These are phyloP conservation scores for Serpula lacrymans DNA, from an alignment of 768 basidiomycete genomes.

Conservation along the genomic window DNA sequence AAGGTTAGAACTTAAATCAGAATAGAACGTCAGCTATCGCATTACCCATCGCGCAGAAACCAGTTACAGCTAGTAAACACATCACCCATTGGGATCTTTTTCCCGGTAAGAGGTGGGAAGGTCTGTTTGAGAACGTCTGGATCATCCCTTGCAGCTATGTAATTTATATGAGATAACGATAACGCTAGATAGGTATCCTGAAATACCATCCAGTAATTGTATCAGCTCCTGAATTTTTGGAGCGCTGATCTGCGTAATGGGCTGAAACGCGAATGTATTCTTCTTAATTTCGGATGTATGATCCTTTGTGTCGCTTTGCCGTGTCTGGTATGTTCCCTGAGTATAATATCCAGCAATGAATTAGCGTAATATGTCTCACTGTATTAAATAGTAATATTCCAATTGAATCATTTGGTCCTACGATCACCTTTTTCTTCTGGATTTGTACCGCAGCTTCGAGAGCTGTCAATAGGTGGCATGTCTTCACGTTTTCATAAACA, in stretches of 20 bases:
- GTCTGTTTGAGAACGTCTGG: conserved; percentile 48
- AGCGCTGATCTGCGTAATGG: conserved; percentile 74
- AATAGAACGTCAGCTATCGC: not conserved
- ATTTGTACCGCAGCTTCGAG: conserved; percentile 84
- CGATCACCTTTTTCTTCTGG: conserved; percentile 85
- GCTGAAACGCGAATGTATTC: conserved; percentile 70
- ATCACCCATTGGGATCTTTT: conserved; percentile 75
- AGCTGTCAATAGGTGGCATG: conserved; percentile 74
- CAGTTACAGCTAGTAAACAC: conserved; percentile 90
- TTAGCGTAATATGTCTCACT: conserved; percentile 42
- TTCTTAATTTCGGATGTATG: conserved; percentile 60
- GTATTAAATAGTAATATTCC: conserved; percentile 94
- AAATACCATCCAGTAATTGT: conserved; percentile 68
- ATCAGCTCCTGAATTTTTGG: conserved; percentile 78
- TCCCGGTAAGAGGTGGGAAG: conserved; percentile 63
- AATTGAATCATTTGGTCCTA: conserved; percentile 84
- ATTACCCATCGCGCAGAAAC: conserved; percentile 82
- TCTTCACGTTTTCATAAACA: conserved; percentile 60
- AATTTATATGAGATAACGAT: conserved; percentile 4
- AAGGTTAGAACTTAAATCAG: conserved; percentile 3
- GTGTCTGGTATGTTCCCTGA: conserved; percentile 14
- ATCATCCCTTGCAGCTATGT: conserved; percentile 62
- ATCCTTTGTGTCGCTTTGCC: conserved; percentile 31
- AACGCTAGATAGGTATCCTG: not conserved
- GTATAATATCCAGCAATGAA: not conserved